Evolutionary conservation across 148 eudicot species (phyloP).

Genomic region (Dianthus caryophyllus): DNA sequence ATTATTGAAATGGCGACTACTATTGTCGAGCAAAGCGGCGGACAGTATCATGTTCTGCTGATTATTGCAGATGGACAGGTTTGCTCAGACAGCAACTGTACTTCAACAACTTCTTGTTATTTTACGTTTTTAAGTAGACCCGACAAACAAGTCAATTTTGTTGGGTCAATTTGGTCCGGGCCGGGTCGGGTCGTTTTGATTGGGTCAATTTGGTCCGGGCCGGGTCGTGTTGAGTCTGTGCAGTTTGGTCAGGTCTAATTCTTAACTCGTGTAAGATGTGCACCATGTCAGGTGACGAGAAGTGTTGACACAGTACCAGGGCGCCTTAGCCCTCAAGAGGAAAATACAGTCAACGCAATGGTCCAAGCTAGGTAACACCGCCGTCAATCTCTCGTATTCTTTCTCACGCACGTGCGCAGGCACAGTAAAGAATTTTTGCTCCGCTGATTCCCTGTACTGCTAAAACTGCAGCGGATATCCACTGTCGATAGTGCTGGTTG

Average conservation of each 20-base stretch:
- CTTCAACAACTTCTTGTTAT: background rate
- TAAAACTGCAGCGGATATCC: constrained; percentile 67
- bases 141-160: too few species aligned
- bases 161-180: too few species aligned
- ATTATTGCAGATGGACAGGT: constrained; percentile 99
- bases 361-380: constrained; percentile 71
- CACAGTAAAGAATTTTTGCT: background rate
- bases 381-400: background rate
- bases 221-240: background rate
- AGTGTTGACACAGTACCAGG: constrained; percentile 85
- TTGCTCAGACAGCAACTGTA: background rate
- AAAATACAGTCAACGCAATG: constrained; percentile 83
- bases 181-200: too few species aligned
- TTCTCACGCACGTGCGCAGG: background rate
- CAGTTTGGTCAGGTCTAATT: background rate
- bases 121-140: too few species aligned
- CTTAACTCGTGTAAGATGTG: background rate
- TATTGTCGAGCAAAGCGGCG: constrained; percentile 90
- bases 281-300: constrained; percentile 66
- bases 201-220: too few species aligned
- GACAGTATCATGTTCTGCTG: constrained; percentile 90
- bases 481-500: constrained; percentile 85
- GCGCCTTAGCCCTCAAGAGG: constrained; percentile 89
- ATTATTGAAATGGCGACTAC: constrained; percentile 93
- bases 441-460: background rate